Percentiles rank a stretch among this genome's conserved stretches.
phyloP scores from a whole-genome alignment of 345 rosid species.

The Cardamine occulta region DNA sequence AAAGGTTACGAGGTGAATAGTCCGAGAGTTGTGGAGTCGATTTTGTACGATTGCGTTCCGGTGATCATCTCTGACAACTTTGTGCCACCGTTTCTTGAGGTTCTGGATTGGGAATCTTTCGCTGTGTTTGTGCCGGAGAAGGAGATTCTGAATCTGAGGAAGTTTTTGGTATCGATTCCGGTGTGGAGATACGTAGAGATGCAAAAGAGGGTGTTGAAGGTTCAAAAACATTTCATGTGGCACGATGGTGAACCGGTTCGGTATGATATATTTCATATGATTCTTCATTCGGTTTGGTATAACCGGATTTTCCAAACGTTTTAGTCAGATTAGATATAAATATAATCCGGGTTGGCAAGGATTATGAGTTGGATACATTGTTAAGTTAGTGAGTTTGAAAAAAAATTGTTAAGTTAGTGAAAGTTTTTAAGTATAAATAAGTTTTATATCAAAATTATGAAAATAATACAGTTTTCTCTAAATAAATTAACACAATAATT shows the following conservation, averaged over 20 bases:
- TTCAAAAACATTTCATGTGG: conserved; percentile 88
- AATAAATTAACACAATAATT: background rate
- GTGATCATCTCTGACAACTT: conserved; percentile 86
- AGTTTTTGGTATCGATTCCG: conserved; percentile 63
- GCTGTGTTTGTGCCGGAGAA: conserved; percentile 77
- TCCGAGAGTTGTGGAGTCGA: conserved; percentile 79
- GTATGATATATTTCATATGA: conserved; percentile 81
- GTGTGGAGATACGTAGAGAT: conserved; percentile 61
- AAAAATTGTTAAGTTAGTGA: background rate
- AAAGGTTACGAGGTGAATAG: conserved; percentile 88
- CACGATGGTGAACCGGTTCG: conserved; percentile 63
- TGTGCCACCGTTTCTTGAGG: conserved; percentile 83
- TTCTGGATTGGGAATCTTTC: conserved; percentile 71
- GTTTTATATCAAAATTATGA: background rate
- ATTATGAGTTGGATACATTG: background rate
- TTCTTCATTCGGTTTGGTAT: conserved; percentile 84
- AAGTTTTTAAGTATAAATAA: too few species aligned
- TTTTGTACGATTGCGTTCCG: conserved; percentile 74
- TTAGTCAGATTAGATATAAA: conserved; percentile 1
- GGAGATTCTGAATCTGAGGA: conserved; percentile 71
- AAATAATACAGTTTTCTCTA: background rate
- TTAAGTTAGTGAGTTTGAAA: background rate
- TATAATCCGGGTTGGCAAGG: background rate
- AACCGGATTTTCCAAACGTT: conserved; percentile 62
- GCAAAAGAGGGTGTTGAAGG: conserved; percentile 68